Base-by-base conservation (phyloP, 805 yeast species). In the Saccharomycopsis oosterbeekiorum region DNA sequence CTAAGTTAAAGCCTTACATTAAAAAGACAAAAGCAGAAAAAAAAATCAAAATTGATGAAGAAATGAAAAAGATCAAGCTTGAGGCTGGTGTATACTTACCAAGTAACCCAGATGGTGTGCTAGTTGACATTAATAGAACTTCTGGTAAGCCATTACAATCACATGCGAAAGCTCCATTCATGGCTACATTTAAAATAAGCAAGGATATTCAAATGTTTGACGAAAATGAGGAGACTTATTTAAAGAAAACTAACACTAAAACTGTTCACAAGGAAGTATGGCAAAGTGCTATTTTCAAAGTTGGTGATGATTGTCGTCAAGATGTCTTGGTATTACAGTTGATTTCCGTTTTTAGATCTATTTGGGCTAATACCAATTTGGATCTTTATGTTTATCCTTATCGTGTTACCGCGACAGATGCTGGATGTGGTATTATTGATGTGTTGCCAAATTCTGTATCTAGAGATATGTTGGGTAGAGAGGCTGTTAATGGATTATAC, bases 391-490 rank as follows among this genome's bases (percentile, higher is more conserved):
- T 94, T 29, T 96, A 83, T 75, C 99, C 99, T 0, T 82, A 94
- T 73, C 77, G 97, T 66, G 99, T 94, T 29, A 92, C 97, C 0
- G 99, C 99, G 1, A 94, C 99, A 10, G 97, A 97, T 1, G 98
- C 99, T 0, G 99, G 99, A 0, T 92, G 98, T 76, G 99, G 99
- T 74, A 96, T 94, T 54, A 94, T 94, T 75, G 99, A 96, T 71
- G 99, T 96, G 39, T 79, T 94, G 66, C 99, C 99, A 40, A 89
- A 93, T 70, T 87, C 97, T 5, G 86, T 90, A 34, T 90, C 97
- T 53, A 84, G 99, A 75, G 99, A 94, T 74, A 93, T 94, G 98
- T 80, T 94, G 59, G 99, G 99, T 51, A 83, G 99, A 69, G 99
- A 94, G 70, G 99, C 99, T 0, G 99, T 94, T 34, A 94, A 94